Percentiles rank a stretch among this genome's conserved stretches.
Conservation (phyloP, 2,329 filamentous ascomycete genomes). For the Trichoderma sp. region DNA sequence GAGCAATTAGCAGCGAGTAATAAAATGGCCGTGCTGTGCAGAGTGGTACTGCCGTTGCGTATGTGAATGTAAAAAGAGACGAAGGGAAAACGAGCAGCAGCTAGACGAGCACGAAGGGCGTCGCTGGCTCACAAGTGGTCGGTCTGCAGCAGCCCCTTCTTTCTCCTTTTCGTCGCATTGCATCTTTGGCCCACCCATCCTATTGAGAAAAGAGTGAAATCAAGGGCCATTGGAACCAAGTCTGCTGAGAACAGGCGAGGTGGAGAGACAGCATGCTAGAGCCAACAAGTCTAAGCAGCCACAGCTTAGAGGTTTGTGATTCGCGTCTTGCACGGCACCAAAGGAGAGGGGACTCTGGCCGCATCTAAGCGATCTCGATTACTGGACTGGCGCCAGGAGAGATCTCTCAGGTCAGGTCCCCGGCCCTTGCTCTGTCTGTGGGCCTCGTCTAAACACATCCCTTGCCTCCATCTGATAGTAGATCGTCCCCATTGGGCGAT, state of each 20-base stretch:
- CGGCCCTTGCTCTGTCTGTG: background rate
- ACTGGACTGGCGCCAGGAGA: background rate
- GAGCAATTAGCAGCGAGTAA: background rate
- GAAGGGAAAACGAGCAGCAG: background rate
- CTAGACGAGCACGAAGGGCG: background rate
- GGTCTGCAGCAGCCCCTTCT: background rate
- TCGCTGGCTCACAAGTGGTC: background rate
- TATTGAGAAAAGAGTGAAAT: background rate
- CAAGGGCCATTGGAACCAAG: background rate
- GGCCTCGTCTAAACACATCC: background rate
- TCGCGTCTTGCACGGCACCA: background rate
- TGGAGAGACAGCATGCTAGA: background rate
- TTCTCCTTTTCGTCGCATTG: background rate
- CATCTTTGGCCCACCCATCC: background rate
- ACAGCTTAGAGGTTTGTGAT: background rate
- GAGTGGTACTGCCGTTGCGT: background rate
- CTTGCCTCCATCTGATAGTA: background rate
- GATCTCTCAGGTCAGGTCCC: background rate
- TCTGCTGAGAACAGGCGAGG: background rate
- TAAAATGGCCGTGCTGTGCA: background rate
- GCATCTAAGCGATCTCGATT: constrained; percentile 14
- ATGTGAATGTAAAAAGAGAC: background rate
- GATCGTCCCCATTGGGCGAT: constrained; percentile 1
- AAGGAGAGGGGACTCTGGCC: background rate
- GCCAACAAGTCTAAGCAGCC: background rate